A percentile compares a stretch with the other conserved stretches of the same genome.
Conservation (phyloP, 164 flowering plant species). For the Santalum album region DNA sequence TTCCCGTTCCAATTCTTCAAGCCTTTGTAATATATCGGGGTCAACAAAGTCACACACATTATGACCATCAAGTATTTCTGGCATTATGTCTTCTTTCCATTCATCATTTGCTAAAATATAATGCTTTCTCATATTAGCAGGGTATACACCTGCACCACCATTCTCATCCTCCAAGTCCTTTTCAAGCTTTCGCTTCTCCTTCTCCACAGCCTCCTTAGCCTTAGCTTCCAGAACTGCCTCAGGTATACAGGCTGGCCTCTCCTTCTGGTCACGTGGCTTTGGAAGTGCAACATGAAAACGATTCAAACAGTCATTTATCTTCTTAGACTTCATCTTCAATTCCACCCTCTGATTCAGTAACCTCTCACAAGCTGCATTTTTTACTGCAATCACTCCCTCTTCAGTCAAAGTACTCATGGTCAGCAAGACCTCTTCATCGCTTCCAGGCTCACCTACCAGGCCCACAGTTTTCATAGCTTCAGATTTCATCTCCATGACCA, state of each 20-base stretch:
- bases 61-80: conserved; percentile 92
- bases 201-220: conserved; percentile 42
- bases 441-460: conserved; percentile 49
- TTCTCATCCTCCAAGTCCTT: conserved; percentile 77
- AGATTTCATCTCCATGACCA: conserved; percentile 72
- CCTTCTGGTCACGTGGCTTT: conserved; percentile 74
- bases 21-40: conserved; percentile 60
- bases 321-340: conserved; percentile 79
- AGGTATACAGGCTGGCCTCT: conserved; percentile 84
- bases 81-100: conserved; percentile 80
- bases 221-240: conserved; percentile 59
- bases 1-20: conserved; percentile 76
- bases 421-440: conserved; percentile 50
- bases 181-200: conserved; percentile 63
- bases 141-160: conserved; percentile 87
- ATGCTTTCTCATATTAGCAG: conserved; percentile 67
- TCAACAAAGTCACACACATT: conserved; percentile 75
- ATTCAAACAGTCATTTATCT: conserved; percentile 69
- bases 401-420: conserved; percentile 88
- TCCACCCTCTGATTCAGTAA: conserved; percentile 79
- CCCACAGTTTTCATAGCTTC: conserved; percentile 83
- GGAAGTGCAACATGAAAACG: conserved; percentile 84
- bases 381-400: conserved; percentile 75
- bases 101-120: conserved; percentile 64
- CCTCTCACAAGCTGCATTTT: conserved; percentile 86